Conservation (phyloP, 1,139 yeast species). For the Pichia sp. region DNA sequence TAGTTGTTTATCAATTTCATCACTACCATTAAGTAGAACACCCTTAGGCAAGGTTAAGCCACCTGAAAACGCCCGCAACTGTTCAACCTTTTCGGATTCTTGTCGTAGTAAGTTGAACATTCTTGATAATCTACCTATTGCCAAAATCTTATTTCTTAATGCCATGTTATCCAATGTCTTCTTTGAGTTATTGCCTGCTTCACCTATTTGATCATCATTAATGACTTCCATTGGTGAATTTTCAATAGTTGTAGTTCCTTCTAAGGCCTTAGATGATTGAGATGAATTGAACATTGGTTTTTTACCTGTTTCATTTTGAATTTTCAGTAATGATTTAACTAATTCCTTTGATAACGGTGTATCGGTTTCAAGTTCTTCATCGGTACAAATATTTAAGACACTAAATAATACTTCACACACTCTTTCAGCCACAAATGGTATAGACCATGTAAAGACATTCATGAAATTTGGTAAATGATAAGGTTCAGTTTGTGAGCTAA, state of each 20-base stretch:
- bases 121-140: slow-evolving; percentile 89
- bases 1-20: slow-evolving; percentile 68
- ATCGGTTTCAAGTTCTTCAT: slow-evolving; percentile 84
- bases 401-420: slow-evolving; percentile 91
- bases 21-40: slow-evolving; percentile 66
- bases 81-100: slow-evolving; percentile 73
- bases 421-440: slow-evolving; percentile 97
- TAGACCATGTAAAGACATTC: slow-evolving; percentile 97
- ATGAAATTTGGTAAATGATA: slow-evolving; percentile 95
- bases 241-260: not conserved
- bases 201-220: not conserved
- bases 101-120: slow-evolving; percentile 88
- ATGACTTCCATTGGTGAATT: not conserved
- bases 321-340: slow-evolving; percentile 18
- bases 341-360: slow-evolving; percentile 38
- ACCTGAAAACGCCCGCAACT: slow-evolving; percentile 59
- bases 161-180: slow-evolving; percentile 39
- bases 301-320: slow-evolving; percentile 9
- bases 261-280: not conserved
- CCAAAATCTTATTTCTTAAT: slow-evolving; percentile 81
- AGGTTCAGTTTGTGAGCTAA: slow-evolving; percentile 90
- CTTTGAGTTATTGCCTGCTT: slow-evolving; percentile 4
- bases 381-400: slow-evolving; percentile 87
- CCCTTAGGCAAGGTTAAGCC: slow-evolving; percentile 76
- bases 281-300: not conserved